Conservation (phyloP, 495 filamentous ascomycete species). For the Talaromyces wortmannii region DNA sequence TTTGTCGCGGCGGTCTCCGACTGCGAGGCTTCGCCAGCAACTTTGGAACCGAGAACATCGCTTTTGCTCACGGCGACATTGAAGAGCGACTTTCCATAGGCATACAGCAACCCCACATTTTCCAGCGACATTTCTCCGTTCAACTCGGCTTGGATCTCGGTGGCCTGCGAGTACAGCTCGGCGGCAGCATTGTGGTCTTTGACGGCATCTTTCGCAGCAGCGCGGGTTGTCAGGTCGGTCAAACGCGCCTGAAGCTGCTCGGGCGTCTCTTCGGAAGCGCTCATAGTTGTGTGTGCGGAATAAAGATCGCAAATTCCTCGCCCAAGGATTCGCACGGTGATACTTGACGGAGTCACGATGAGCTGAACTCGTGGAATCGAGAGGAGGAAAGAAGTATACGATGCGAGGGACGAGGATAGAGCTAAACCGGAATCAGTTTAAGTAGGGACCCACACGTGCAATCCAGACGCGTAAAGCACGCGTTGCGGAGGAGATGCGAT, state of each 20-base stretch:
- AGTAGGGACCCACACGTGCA: no score
- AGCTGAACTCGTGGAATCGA: no score
- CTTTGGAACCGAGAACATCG: constrained; percentile 83
- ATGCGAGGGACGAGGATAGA: no score
- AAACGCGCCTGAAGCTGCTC: constrained; percentile 23
- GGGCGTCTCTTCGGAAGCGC: constrained; percentile 1
- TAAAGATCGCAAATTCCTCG: neutral
- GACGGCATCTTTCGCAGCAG: constrained; percentile 65
- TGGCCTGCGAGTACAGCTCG: constrained; percentile 81
- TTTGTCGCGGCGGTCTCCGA: constrained; percentile 8
- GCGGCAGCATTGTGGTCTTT: constrained; percentile 81
- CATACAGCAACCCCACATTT: constrained; percentile 88
- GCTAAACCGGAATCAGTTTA: no score
- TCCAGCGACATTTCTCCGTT: constrained; percentile 85
- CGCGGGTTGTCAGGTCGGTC: constrained; percentile 45
- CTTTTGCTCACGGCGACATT: constrained; percentile 89
- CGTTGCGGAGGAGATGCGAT: no score
- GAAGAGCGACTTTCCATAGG: constrained; percentile 88
- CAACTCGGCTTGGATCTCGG: constrained; percentile 81
- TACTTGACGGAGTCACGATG: no score
- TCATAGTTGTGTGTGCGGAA: neutral
- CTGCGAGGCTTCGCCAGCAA: constrained; percentile 50
- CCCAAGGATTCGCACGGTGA: no score
- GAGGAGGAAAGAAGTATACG: no score
- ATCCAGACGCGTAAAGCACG: no score